Evolutionary conservation across 2,329 filamentous ascomycete species (phyloP).

Genomic region (Exutisphaerella laricina): DNA sequence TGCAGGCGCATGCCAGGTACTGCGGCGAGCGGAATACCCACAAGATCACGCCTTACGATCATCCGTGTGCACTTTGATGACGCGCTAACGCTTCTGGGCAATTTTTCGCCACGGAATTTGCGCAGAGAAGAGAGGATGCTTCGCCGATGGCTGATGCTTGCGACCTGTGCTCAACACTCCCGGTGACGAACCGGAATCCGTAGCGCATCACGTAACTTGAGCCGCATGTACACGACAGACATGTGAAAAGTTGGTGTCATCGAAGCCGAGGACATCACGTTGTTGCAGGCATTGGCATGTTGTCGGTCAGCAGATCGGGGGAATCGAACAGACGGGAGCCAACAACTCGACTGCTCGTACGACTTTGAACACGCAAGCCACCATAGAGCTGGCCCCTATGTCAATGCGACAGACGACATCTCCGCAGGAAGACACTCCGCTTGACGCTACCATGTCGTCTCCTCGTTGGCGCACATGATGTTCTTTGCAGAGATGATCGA

Average conservation of each 20-base stretch:
- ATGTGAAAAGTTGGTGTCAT: neutral
- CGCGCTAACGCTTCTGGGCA: neutral
- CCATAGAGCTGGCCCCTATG: neutral
- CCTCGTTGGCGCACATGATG: neutral
- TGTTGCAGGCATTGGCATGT: neutral
- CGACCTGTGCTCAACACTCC: no score
- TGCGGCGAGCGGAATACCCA: no score
- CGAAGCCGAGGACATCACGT: neutral
- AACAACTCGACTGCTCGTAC: no score
- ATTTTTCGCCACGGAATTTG: neutral
- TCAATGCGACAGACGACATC: no score
- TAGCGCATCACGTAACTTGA: neutral
- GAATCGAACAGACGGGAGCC: no score
- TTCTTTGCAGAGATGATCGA: no score
- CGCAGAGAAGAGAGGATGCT: neutral
- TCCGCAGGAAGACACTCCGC: neutral
- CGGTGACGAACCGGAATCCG: neutral
- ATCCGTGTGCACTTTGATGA: neutral
- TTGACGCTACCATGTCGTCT: neutral
- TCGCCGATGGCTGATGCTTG: no score
- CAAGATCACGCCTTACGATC: neutral
- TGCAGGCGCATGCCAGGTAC: no score
- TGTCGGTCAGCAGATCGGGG: neutral
- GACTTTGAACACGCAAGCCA: no score
- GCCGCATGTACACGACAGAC: slow-evolving; percentile 2